Evolutionary conservation across 192 early-diverging fungal genomes (phyloP).

Genomic region (Coemansia sp.): DNA sequence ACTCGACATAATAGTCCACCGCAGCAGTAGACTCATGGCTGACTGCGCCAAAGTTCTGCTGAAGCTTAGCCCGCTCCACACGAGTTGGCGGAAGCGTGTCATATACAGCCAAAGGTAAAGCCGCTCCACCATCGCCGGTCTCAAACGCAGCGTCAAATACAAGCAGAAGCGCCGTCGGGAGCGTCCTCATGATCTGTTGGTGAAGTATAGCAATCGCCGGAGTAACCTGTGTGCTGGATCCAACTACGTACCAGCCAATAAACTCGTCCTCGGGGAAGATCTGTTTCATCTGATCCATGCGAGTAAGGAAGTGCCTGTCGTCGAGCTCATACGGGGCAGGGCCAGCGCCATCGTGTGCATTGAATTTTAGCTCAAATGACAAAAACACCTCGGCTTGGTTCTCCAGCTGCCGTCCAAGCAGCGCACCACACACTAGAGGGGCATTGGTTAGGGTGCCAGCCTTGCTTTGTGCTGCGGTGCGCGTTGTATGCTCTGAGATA

Average conservation of each 20-base stretch:
- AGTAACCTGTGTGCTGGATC: constrained; percentile 18
- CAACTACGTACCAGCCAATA: constrained; percentile 49
- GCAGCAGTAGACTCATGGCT: neutral
- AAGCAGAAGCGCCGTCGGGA: constrained; percentile 40
- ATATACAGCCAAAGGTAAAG: constrained; percentile 43
- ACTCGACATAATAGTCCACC: constrained; percentile 28
- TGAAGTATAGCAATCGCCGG: constrained; percentile 29
- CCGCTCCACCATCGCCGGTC: constrained; percentile 14
- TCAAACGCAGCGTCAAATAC: constrained; percentile 44
- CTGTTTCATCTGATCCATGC: constrained; percentile 37
- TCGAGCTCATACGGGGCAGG: constrained; percentile 21
- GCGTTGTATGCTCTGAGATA: constrained; percentile 53
- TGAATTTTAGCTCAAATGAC: constrained; percentile 48
- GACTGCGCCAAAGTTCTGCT: constrained; percentile 3
- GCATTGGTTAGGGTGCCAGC: constrained; percentile 16
- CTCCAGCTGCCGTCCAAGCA: constrained; percentile 43
- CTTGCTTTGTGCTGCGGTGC: constrained; percentile 33
- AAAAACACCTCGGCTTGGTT: constrained; percentile 36
- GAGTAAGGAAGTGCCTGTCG: constrained; percentile 15
- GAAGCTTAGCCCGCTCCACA: constrained; percentile 21
- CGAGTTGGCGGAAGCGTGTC: constrained; percentile 37
- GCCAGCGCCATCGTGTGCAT: neutral
- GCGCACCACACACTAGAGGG: constrained; percentile 25
- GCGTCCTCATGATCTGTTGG: constrained; percentile 23
- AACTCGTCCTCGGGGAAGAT: constrained; percentile 50